Evolutionary conservation across 2,329 filamentous ascomycete genomes (phyloP).

Genomic region (Colletotrichum viniferum): DNA sequence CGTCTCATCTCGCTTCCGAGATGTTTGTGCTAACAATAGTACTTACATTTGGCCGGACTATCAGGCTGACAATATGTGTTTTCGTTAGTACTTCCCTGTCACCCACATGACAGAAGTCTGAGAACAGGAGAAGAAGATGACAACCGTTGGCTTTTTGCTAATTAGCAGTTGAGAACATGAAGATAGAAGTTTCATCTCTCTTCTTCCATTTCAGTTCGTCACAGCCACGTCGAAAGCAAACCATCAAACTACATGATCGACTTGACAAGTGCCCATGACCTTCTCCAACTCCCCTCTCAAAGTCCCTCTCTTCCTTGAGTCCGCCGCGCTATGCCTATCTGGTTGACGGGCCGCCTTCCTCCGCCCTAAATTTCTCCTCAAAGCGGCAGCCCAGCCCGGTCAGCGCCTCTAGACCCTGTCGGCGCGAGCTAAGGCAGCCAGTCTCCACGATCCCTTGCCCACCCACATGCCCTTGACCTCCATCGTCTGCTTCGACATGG

Average conservation of each 20-base stretch:
- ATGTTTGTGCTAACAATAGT: not conserved
- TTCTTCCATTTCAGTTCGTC: not conserved
- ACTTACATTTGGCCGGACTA: fast-evolving
- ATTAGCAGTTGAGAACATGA: not conserved
- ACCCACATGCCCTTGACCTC: not conserved
- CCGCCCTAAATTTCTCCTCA: constrained; percentile 17
- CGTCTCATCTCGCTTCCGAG: not conserved
- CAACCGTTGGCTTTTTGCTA: no score
- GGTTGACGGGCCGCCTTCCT: constrained; percentile 24
- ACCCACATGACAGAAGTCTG: not conserved
- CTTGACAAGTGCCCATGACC: not conserved
- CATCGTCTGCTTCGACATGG: not conserved
- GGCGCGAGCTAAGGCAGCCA: not conserved
- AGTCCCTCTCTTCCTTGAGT: not conserved
- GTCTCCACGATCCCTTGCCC: not conserved
- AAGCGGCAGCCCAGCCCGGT: constrained; percentile 1
- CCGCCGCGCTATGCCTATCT: constrained; percentile 21
- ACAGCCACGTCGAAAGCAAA: fast-evolving
- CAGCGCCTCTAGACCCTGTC: not conserved
- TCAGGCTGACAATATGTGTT: fast-evolving
- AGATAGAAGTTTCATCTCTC: not conserved
- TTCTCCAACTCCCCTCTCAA: not conserved
- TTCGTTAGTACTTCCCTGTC: not conserved
- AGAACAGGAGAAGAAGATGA: no score
- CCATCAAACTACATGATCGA: not conserved